A percentile compares a stretch with the other conserved stretches of the same genome.
Evolutionary conservation across 2,329 filamentous ascomycete genomes (phyloP).

Genomic region (Byssothecium circinans): DNA sequence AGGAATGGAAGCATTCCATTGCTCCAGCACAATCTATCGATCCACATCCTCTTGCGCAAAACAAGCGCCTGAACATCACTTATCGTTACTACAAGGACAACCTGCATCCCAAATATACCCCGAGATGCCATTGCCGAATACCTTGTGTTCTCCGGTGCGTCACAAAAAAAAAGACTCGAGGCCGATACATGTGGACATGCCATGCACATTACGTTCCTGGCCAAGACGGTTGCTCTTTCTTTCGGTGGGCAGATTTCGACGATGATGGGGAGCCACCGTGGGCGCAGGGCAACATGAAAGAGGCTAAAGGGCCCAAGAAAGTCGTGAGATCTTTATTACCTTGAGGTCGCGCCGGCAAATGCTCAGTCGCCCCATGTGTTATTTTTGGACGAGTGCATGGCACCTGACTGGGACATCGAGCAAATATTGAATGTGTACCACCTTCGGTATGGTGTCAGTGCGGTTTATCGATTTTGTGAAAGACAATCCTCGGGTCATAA

Average conservation of each 20-base stretch:
- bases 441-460: constrained; percentile 7
- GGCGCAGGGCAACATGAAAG: constrained; percentile 24
- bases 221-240: constrained; percentile 50
- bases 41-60: constrained; percentile 80
- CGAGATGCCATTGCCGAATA: constrained; percentile 73
- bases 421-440: constrained; percentile 13
- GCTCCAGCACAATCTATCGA: constrained; percentile 74
- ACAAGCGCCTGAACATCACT: constrained; percentile 86
- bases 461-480: too few relatives aligned
- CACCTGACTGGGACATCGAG: too few relatives aligned
- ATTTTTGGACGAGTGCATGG: too few relatives aligned
- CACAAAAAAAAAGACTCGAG: constrained; percentile 73
- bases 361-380: background rate
- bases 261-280: constrained; percentile 78
- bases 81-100: constrained; percentile 82
- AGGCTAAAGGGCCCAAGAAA: background rate
- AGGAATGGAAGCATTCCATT: constrained; percentile 92
- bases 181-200: constrained; percentile 94
- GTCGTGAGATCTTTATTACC: constrained; percentile 1
- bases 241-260: constrained; percentile 46
- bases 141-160: constrained; percentile 74
- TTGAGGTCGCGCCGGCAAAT: too few relatives aligned
- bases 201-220: constrained; percentile 72
- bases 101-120: constrained; percentile 76
- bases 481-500: too few relatives aligned